Percentiles rank a stretch among this genome's conserved stretches.
Conservation (phyloP, 257 asterid species). For the Nicotiana paniculata region DNA sequence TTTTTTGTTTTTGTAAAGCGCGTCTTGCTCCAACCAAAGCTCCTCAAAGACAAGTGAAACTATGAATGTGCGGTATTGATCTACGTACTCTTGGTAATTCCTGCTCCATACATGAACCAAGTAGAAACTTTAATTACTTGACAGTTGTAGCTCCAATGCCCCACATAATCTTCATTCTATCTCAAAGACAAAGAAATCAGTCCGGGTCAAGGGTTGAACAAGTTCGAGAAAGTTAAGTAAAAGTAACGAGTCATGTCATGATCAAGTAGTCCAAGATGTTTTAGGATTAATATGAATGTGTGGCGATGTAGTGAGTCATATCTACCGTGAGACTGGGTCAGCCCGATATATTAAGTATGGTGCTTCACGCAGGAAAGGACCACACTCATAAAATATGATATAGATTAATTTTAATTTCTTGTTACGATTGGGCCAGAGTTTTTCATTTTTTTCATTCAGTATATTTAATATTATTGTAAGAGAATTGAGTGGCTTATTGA, state of each 20-base stretch:
- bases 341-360: fast-evolving
- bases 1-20: too few species aligned
- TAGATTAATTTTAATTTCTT: not conserved
- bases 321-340: not conserved
- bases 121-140: not conserved
- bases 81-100: not conserved
- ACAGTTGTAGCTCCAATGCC: not conserved
- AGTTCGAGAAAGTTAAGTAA: not conserved
- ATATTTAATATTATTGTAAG: not conserved
- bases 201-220: not conserved
- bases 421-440: not conserved
- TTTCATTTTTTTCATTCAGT: not conserved
- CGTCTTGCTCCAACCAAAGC: not conserved
- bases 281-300: too few species aligned
- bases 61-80: not conserved
- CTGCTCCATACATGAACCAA: not conserved
- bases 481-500: not conserved
- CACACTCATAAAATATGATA: too few species aligned
- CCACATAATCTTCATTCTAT: not conserved
- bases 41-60: not conserved
- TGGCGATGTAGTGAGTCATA: not conserved
- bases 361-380: too few species aligned
- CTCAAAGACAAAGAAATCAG: not conserved
- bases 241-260: not conserved
- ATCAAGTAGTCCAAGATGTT: too few species aligned